These are phyloP conservation scores for Elongisporangium anandrum DNA, from an alignment of 352 stramenopile species.

Conservation along the genomic window DNA sequence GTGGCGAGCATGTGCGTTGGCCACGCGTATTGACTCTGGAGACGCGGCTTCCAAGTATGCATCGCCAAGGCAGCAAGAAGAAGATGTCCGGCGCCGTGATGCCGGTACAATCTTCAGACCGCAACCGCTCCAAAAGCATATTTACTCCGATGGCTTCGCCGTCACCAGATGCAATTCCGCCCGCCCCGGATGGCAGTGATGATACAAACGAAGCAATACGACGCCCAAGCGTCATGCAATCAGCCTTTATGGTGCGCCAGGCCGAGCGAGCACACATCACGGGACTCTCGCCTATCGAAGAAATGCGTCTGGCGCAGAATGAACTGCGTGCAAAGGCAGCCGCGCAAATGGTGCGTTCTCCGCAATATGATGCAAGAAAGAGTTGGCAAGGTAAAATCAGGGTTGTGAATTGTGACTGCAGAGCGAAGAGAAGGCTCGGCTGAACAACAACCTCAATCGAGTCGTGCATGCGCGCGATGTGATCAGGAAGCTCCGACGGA, in stretches of 20 bases:
- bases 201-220: not conserved
- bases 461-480: slow-evolving; percentile 58
- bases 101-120: not conserved
- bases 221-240: slow-evolving; percentile 18
- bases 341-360: slow-evolving; percentile 31
- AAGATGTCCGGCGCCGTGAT: not conserved
- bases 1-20: not conserved
- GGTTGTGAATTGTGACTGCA: not conserved
- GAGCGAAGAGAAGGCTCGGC: slow-evolving; percentile 17
- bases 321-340: slow-evolving; percentile 72
- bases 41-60: not conserved
- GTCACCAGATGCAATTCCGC: not conserved
- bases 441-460: slow-evolving; percentile 44
- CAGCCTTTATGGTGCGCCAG: slow-evolving; percentile 74
- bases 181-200: not conserved
- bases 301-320: slow-evolving; percentile 79
- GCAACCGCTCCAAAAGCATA: not conserved
- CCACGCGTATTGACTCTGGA: no score
- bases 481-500: slow-evolving; percentile 54
- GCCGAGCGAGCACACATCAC: slow-evolving; percentile 67
- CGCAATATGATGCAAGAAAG: not conserved
- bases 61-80: not conserved
- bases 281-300: slow-evolving; percentile 75
- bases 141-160: not conserved
- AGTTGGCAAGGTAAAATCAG: not conserved